Evolutionary conservation across 2,329 filamentous ascomycete species (phyloP).

Genomic region (Xylaria sp.): DNA sequence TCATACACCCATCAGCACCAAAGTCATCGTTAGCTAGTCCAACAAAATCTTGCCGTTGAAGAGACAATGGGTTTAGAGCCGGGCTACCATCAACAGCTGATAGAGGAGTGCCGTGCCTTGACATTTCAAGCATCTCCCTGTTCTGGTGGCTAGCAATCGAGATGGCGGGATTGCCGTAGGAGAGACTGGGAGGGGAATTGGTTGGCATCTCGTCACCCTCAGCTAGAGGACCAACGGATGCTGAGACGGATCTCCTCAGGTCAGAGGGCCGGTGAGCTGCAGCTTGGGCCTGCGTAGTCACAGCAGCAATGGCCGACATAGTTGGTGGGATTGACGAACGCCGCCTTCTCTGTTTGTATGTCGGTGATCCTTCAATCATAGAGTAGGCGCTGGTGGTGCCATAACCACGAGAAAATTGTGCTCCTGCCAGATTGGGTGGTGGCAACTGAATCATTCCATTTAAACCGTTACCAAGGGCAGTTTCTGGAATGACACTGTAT

Average conservation of each 20-base stretch:
- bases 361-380: conserved; percentile 96
- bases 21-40: conserved; percentile 72
- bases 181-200: conserved; percentile 81
- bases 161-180: conserved; percentile 76
- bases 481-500: conserved; percentile 93
- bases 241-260: conserved; percentile 88
- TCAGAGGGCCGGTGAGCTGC: conserved; percentile 85
- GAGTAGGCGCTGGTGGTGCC: conserved; percentile 85
- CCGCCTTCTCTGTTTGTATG: conserved; percentile 96
- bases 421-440: conserved; percentile 82
- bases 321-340: conserved; percentile 91
- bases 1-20: conserved; percentile 67
- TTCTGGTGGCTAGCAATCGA: conserved; percentile 74
- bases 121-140: conserved; percentile 83
- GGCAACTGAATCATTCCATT: conserved; percentile 93
- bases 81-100: conserved; percentile 86
- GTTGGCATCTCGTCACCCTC: conserved; percentile 83
- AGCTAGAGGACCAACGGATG: conserved; percentile 82
- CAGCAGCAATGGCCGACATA: conserved; percentile 74
- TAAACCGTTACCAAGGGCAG: conserved; percentile 76
- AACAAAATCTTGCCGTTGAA: conserved; percentile 77
- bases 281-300: conserved; percentile 66
- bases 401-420: conserved; percentile 82
- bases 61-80: conserved; percentile 74
- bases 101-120: conserved; percentile 89